A percentile compares a stretch with the other conserved stretches of the same genome.
Evolutionary conservation across 2,329 filamentous ascomycete genomes (phyloP).

Genomic region (Ophiostoma australiae): DNA sequence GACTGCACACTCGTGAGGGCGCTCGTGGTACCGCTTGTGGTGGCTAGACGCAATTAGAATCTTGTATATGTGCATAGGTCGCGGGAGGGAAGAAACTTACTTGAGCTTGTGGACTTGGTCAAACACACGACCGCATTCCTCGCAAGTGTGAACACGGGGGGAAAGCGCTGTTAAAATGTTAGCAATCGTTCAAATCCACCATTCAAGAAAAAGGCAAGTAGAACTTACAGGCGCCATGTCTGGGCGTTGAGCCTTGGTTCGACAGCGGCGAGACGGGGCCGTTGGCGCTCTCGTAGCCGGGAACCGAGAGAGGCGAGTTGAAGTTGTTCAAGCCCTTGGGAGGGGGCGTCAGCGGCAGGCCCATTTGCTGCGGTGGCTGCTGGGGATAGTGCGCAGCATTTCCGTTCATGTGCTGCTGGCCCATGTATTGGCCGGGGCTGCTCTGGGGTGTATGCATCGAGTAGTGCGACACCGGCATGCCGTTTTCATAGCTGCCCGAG

Average conservation of each 20-base stretch:
- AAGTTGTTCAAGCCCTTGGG: conserved; percentile 37
- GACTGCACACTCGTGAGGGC: conserved; percentile 44
- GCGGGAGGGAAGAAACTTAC: conserved; percentile 35
- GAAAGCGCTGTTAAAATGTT: conserved; percentile 25
- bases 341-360: conserved; percentile 32
- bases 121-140: conserved; percentile 45
- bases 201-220: neutral
- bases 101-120: conserved; percentile 58
- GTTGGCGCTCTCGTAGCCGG: conserved; percentile 17
- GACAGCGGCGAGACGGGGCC: conserved; percentile 37
- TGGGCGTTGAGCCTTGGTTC: conserved; percentile 25
- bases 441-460: conserved; percentile 22
- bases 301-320: conserved; percentile 41
- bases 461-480: neutral
- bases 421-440: conserved; percentile 17
- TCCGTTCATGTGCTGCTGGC: neutral
- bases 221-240: conserved; percentile 31
- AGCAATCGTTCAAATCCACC: neutral
- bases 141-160: conserved; percentile 36
- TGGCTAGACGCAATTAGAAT: conserved; percentile 39
- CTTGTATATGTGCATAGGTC: neutral
- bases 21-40: conserved; percentile 58
- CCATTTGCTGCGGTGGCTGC: conserved; percentile 31
- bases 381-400: neutral
- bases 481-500: conserved; percentile 20